These are phyloP conservation scores for Lactifluus pinguis DNA, from an alignment of 768 basidiomycete genomes.

Conservation along the genomic window DNA sequence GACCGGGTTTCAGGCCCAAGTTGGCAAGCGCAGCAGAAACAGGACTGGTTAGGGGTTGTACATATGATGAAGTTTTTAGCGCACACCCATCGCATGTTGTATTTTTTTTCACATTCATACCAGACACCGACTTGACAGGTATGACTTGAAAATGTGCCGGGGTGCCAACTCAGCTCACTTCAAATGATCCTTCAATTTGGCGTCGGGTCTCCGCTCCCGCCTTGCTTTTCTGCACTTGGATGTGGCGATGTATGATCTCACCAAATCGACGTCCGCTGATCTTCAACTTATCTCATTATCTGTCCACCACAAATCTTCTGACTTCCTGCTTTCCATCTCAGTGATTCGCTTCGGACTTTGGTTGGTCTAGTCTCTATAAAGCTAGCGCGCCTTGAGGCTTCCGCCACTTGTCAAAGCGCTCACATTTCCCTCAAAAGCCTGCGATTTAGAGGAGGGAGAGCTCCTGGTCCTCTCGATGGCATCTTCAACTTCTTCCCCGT, in stretches of 20 bases:
- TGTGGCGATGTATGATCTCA: conserved; percentile 15
- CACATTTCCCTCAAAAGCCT: conserved; percentile 14
- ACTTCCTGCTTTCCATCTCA: conserved; percentile 16
- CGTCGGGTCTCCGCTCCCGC: conserved; percentile 6
- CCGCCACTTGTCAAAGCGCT: conserved; percentile 12
- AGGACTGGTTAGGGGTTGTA: conserved; percentile 44
- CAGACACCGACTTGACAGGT: conserved; percentile 15
- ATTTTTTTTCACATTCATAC: conserved; percentile 14
- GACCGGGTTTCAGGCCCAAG: conserved; percentile 96
- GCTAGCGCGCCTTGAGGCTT: conserved; percentile 16
- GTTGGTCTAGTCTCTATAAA: conserved; percentile 15
- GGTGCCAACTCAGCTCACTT: conserved; percentile 6
- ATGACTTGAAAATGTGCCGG: conserved; percentile 4
- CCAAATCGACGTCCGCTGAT: conserved; percentile 15
- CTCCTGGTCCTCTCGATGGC: conserved; percentile 12
- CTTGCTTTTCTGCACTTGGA: conserved; percentile 9
- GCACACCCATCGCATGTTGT: conserved; percentile 18
- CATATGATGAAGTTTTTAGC: conserved; percentile 13
- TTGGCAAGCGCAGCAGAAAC: conserved; percentile 80
- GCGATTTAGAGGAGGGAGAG: conserved; percentile 1
- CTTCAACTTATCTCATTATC: conserved; percentile 15
- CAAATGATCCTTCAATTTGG: conserved; percentile 7
- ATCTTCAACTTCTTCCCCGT: conserved; percentile 10
- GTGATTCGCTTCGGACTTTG: conserved; percentile 15
- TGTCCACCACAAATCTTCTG: conserved; percentile 9